Evolutionary conservation across 2,329 filamentous ascomycete genomes (phyloP), one percentile per base, ranked within the genome.

Genomic region (Pezicula neosporulosa): DNA sequence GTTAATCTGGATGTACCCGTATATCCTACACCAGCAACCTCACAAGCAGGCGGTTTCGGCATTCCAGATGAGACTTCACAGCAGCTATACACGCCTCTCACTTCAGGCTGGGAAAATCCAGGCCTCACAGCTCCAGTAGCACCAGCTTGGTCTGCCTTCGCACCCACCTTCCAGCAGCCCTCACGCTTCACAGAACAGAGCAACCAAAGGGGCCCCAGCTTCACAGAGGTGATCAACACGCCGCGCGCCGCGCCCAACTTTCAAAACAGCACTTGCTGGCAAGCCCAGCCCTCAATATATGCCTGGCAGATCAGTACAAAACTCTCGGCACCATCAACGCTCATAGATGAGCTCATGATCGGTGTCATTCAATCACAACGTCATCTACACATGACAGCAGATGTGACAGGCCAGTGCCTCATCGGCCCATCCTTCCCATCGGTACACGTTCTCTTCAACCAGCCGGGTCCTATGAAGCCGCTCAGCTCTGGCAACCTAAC

Each of bases 221-320:
- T 63, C 49, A 56, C 56, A n/a, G 54, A 61, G 27, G 16, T 60
- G n/a, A 50, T 59, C 36, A 61, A 54, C 37, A 54, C 55, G 4
- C 57, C 54, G 10, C 13, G 35, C n/a, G 50, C 43, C 44, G 41
- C 42, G 47, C 35, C 21, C 47, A 41, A 48, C 30, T 44, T 45
- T 38, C 18, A 46, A 52, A 33, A 59, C 56, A 28, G 41, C 6
- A 50, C 41, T 6, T 57, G 56, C 48, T 65, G 61, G 62, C 63
- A 66, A 54, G 45, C 50, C n/a, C 63, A 65, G 43, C 63, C 63
- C 7, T 63, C 61, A 13, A 52, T 59, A 35, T 64, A 61, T 39
- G 60, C 61, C 4, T 65, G 63, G 62, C 62, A 66, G 45, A 60
- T 64, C 7, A 60, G 56, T 6, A 64, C 63, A 3, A 66, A 65